Base-by-base conservation (phyloP, 345 rosid genomes). In the Turnera subulata region DNA sequence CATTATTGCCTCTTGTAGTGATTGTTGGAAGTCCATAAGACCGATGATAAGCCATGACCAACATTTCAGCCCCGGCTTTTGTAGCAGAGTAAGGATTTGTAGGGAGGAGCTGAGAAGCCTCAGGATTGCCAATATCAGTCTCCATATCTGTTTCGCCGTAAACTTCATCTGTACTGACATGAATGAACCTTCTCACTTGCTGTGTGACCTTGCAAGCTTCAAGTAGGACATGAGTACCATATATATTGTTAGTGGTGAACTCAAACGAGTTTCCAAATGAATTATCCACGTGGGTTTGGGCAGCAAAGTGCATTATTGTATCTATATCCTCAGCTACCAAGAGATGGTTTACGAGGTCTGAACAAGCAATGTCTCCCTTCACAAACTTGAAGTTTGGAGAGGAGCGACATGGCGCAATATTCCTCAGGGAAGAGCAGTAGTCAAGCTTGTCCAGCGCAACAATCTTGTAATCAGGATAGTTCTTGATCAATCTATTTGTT, bases 41-140 rank as follows among this genome's bases (percentile, higher is more conserved):
- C n/a, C n/a, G n/a, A n/a, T n/a, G n/a, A n/a, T n/a, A n/a, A n/a
- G n/a, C n/a, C n/a, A n/a, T n/a, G n/a, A n/a, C n/a, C n/a, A n/a
- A n/a, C n/a, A n/a, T n/a, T n/a, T n/a, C n/a, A n/a, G n/a, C n/a
- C n/a, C n/a, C n/a, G n/a, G n/a, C n/a, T n/a, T n/a, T n/a, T n/a
- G 86, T 83, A 0, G 89, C 89, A 8, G 89, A 83, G 61, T 81
- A 83, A 4, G 89, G 89, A 46, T 81, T 83, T 7, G 89, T 80
- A 0, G 89, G 89, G 14, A 83, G 69, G 1, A 83, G 66, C 73
- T 80, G 89, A 40, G 89, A 83, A 58, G 89, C 85, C 57, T 83
- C 85, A 18, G 74, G 80, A 60, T 81, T 83, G 6, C 86, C 89
- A 0, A 78, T 69, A 12, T 78, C 82, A 44, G 80, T 75, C 47